phyloP scores from a whole-genome alignment of 352 stramenopile species.

The Phytophthora constricta region DNA sequence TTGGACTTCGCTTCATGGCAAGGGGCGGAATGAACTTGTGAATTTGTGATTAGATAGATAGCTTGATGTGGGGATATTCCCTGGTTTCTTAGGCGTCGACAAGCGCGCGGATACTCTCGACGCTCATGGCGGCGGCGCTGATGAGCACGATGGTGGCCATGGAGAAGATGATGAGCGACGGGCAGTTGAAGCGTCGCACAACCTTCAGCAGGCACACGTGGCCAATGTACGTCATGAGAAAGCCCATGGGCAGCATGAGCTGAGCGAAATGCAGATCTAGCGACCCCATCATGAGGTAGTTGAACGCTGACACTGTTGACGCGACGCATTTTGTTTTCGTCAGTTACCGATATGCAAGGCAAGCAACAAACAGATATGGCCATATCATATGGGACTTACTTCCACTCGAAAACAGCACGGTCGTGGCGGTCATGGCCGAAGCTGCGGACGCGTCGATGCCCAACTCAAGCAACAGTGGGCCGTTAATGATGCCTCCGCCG shows the following conservation, averaged over 20 bases:
- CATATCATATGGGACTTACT: slow-evolving; percentile 57
- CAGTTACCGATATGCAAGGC: neutral
- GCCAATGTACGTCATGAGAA: slow-evolving; percentile 63
- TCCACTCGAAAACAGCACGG: slow-evolving; percentile 71
- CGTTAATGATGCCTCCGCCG: slow-evolving; percentile 95
- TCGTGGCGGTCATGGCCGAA: slow-evolving; percentile 90
- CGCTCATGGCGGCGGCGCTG: slow-evolving; percentile 67
- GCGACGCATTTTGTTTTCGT: slow-evolving; percentile 17
- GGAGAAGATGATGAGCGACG: slow-evolving; percentile 74
- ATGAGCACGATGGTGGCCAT: slow-evolving; percentile 73
- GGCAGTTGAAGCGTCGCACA: slow-evolving; percentile 64
- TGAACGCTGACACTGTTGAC: slow-evolving; percentile 66
- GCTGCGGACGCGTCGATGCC: slow-evolving; percentile 85
- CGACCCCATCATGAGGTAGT: slow-evolving; percentile 62
- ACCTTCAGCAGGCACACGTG: slow-evolving; percentile 59
- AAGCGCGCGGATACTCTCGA: slow-evolving; percentile 56
- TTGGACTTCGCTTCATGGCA: too few relatives aligned
- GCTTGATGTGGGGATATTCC: neutral
- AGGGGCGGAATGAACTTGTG: too few relatives aligned
- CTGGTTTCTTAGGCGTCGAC: slow-evolving; percentile 31
- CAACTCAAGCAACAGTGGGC: slow-evolving; percentile 94
- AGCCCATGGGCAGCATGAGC: slow-evolving; percentile 64
- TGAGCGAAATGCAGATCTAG: slow-evolving; percentile 53
- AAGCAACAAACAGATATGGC: neutral
- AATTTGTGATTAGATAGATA: too few relatives aligned